Base-by-base conservation (phyloP, 768 basidiomycete species). In the Amanita rimosa region DNA sequence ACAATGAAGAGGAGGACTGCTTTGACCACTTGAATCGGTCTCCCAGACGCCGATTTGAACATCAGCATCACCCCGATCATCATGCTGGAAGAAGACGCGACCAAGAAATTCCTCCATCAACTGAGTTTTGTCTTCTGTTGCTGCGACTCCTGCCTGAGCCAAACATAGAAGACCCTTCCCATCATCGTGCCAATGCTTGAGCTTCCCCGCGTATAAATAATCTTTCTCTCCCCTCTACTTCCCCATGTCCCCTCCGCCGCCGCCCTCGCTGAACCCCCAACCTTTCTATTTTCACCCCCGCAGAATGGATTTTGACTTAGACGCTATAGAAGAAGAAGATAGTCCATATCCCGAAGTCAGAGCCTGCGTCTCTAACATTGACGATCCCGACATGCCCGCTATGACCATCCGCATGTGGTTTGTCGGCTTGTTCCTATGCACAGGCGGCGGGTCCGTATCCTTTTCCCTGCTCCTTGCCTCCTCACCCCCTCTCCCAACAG, bases 321-420 rank as follows among this genome's bases (percentile, higher is more conserved):
- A 87, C 61, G 78, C 80, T 0, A 74, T 85, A 51, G 84, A 85
- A 55, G 91, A 95, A 51, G 95, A 97, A 68, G 95, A 99, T 62
- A 91, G 87, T 53, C 96, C 95, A 0, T 99, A 86, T 67, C 87
- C 93, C 1, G 96, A 98, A 71, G 96, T 99, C 6, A 78, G 95
- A 26, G 92, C 91, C 0, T 90, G 88, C 11, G 96, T 99, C 16
- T 96, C 93, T 34, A 98, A 98, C 58, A 85, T 93, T 54, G 96
- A 99, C 62, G 96, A 99, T 65, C 86, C 90, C n/a, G 93, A 96
- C 52, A 97, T 98, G 93, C 95, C 96, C 2, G 83, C 83, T 21
- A 71, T 95, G 64, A 99, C 96, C 0, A 58, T 95, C 36, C 80
- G 96, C 14, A 88, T 91, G 78, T 95, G 91, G 91, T 57, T 85